Base-by-base conservation (phyloP, 2,329 filamentous ascomycete species). In the Pseudofabraea citricarpa region DNA sequence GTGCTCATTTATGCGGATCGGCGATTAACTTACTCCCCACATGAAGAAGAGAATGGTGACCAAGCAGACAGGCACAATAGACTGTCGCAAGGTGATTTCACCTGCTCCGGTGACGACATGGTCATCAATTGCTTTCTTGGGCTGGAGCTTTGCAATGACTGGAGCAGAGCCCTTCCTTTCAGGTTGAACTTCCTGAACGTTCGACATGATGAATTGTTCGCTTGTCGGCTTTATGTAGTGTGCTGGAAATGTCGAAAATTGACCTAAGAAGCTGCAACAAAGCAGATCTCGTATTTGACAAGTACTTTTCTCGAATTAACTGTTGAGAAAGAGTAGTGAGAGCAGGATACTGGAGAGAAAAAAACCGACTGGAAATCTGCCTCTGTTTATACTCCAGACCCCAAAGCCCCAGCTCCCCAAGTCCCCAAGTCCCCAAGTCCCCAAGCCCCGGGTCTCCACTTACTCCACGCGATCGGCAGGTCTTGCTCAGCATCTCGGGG, bases 11-110 rank as follows among this genome's bases (percentile, higher is more conserved):
- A 7, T 9, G 8, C 21, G 15, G n/a, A 12, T 19, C 2, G 12
- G n/a, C 23, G 15, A 12, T 5, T 37, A 12, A 37, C 35, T 37
- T 37, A 37, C 35, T 0, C 90, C 90, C 89, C 89, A 94, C 9
- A 95, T 69, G 52, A 95, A 80, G 65, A 95, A 94, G 0, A 95
- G 69, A 7, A 91, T 74, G 1, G 86, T 87, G 20, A 93, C 87
- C 33, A 55, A 42, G 27, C 41, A 37, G 26, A 54, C 52, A 20
- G 52, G 52, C 1, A 54, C 51, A 87, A 73, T 24, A 74, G 74
- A 58, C 84, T 82, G 52, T 85, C 86, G 48, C 79, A 83, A 50
- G 82, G 66, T 0, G 82, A 86, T 51, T 87, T 83, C 8, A 65
- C 60, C 7, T 70, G 71, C 3, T 75, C 80, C 52, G 77, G 77